phyloP scores from a whole-genome alignment of 495 filamentous ascomycete species.

The Evernia prunastri region DNA sequence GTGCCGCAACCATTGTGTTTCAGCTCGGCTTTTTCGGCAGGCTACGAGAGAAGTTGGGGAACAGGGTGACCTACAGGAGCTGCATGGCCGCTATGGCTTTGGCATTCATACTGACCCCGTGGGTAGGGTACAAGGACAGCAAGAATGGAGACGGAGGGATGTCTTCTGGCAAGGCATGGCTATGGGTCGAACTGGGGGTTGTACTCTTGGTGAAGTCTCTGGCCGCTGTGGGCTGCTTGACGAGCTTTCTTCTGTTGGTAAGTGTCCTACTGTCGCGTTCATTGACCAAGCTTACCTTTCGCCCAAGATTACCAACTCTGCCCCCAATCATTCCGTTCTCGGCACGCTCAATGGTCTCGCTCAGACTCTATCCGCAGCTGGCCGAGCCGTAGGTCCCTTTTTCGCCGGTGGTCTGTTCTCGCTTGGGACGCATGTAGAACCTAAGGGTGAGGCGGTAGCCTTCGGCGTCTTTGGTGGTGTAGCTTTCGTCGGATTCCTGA shows the following conservation, averaged over 20 bases:
- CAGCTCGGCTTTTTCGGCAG: conserved; percentile 77
- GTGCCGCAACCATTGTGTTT: conserved; percentile 77
- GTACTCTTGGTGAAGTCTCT: conserved; percentile 83
- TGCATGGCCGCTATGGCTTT: conserved; percentile 76
- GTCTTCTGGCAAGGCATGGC: conserved; percentile 51
- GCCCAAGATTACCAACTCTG: conserved; percentile 81
- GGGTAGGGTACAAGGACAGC: conserved; percentile 68
- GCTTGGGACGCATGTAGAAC: conserved; percentile 56
- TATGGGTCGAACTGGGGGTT: conserved; percentile 69
- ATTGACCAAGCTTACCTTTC: conserved; percentile 4
- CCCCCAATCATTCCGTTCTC: conserved; percentile 75
- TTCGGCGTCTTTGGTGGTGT: conserved; percentile 81
- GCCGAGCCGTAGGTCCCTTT: conserved; percentile 82
- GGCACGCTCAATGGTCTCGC: conserved; percentile 91
- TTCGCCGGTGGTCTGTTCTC: conserved; percentile 80
- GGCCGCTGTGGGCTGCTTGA: conserved; percentile 79
- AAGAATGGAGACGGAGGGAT: conserved; percentile 33
- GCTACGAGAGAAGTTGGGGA: conserved; percentile 75
- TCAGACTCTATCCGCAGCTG: conserved; percentile 87
- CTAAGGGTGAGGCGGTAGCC: conserved; percentile 76
- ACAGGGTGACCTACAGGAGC: conserved; percentile 71
- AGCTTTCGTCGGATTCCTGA: conserved; percentile 65
- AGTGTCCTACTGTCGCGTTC: conserved; percentile 26
- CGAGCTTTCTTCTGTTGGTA: conserved; percentile 81
- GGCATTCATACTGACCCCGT: conserved; percentile 83